Evolutionary conservation across 164 flowering plant species (phyloP).

Genomic region (Vitis cinerea): DNA sequence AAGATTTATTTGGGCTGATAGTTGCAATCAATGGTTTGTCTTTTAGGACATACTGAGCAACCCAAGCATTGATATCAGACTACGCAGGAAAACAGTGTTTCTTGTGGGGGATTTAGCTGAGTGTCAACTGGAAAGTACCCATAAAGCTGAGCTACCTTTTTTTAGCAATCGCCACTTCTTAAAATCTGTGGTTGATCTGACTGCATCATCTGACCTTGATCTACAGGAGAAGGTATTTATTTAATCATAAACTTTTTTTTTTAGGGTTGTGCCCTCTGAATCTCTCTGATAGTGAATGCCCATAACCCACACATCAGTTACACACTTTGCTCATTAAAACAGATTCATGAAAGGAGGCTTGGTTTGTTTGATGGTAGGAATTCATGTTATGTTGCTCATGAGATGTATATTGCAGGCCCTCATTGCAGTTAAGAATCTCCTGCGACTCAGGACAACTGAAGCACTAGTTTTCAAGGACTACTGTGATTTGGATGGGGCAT

Average conservation of each 20-base stretch:
- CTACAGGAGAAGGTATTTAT: slow-evolving; percentile 84
- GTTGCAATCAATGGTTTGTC: slow-evolving; percentile 5
- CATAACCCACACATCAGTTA: too few species aligned
- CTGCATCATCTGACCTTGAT: slow-evolving; percentile 65
- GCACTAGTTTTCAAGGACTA: slow-evolving; percentile 57
- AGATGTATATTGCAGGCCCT: slow-evolving; percentile 54
- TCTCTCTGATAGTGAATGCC: too few species aligned
- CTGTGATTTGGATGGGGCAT: slow-evolving; percentile 60
- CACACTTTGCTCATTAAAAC: neutral
- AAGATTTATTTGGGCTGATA: neutral
- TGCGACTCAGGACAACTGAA: slow-evolving; percentile 57
- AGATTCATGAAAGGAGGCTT: neutral
- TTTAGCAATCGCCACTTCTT: slow-evolving; percentile 55
- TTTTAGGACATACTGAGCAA: slow-evolving; percentile 74
- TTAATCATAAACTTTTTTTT: neutral
- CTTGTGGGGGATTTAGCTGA: slow-evolving; percentile 75
- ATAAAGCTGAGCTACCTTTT: slow-evolving; percentile 39
- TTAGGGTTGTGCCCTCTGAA: too few species aligned
- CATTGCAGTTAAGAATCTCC: slow-evolving; percentile 61
- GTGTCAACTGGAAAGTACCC: slow-evolving; percentile 37
- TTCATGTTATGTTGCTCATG: neutral
- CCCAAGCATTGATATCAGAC: slow-evolving; percentile 66
- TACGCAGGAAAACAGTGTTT: slow-evolving; percentile 65
- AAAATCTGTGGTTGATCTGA: slow-evolving; percentile 78
- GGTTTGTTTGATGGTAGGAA: neutral